Evolutionary conservation across 78 protist genomes (phyloP).

Genomic region (Dictyostelium discoideum): DNA sequence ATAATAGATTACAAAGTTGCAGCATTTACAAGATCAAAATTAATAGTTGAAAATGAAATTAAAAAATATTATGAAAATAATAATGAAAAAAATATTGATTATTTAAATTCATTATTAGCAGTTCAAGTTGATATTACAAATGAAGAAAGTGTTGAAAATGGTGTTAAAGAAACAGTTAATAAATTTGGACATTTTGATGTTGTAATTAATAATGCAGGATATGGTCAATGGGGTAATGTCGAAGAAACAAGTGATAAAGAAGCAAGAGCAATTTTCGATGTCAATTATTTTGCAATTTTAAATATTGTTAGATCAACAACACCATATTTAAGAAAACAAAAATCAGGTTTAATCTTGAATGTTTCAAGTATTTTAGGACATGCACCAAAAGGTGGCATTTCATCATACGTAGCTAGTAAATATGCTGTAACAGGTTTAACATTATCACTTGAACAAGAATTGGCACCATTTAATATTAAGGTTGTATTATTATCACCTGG

Average conservation of each 20-base stretch:
- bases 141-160: background rate
- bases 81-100: background rate
- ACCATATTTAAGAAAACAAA: conserved; percentile 8
- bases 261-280: background rate
- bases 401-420: background rate
- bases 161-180: background rate
- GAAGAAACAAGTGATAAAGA: conserved; percentile 15
- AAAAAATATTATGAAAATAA: background rate
- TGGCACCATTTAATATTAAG: background rate
- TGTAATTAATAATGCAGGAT: conserved; percentile 39
- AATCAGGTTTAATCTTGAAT: background rate
- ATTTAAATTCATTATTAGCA: background rate
- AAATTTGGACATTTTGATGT: conserved; percentile 1
- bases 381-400: background rate
- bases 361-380: conserved; percentile 15
- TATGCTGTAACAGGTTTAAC: background rate
- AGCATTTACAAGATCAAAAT: background rate
- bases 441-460: background rate
- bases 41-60: background rate
- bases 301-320: background rate
- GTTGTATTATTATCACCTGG: background rate
- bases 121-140: background rate
- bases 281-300: background rate
- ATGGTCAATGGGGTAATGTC: conserved; percentile 1
- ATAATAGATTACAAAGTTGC: background rate